These are phyloP conservation scores for Cytospora schulzeri DNA, from an alignment of 2,329 filamentous ascomycete genomes.

Conservation along the genomic window DNA sequence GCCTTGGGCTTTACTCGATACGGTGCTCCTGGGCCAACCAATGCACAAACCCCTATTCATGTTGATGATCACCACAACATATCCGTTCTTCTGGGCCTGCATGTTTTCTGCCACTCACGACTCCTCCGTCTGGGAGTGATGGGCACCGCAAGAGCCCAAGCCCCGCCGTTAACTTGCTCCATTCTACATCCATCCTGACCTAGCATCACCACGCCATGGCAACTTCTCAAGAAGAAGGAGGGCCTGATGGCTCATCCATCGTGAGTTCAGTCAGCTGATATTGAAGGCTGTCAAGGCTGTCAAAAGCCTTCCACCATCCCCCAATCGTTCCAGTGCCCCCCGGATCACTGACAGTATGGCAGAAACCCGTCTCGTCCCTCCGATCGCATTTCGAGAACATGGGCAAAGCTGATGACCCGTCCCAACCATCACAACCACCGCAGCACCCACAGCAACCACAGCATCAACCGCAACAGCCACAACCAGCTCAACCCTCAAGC, in stretches of 20 bases:
- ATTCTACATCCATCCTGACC: conserved; percentile 10
- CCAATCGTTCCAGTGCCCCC: conserved; percentile 26
- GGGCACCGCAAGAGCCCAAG: conserved; percentile 24
- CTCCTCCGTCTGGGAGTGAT: conserved; percentile 28
- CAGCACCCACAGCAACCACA: conserved; percentile 36
- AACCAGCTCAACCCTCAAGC: conserved; percentile 38
- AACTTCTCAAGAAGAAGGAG: conserved; percentile 35
- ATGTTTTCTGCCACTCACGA: conserved; percentile 23
- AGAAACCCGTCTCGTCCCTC: conserved; percentile 83
- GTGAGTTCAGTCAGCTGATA: conserved; percentile 50
- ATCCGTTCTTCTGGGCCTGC: not conserved
- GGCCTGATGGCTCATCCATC: conserved; percentile 76
- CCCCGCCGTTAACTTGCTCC: conserved; percentile 15
- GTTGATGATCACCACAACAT: not conserved
- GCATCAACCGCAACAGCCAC: conserved; percentile 34
- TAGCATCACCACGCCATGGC: conserved; percentile 24
- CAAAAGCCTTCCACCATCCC: not conserved
- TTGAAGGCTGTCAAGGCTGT: not conserved
- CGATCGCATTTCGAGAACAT: conserved; percentile 82
- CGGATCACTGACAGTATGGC: conserved; percentile 33
- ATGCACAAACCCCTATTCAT: conserved; percentile 16
- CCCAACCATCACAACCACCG: conserved; percentile 37
- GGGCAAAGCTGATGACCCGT: conserved; percentile 49
- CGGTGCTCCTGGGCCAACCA: conserved; percentile 9
- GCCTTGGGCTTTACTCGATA: conserved; percentile 3